Evolutionary conservation across 2,329 filamentous ascomycete species (phyloP).

Genomic region (Diaporthe citrichinensis): DNA sequence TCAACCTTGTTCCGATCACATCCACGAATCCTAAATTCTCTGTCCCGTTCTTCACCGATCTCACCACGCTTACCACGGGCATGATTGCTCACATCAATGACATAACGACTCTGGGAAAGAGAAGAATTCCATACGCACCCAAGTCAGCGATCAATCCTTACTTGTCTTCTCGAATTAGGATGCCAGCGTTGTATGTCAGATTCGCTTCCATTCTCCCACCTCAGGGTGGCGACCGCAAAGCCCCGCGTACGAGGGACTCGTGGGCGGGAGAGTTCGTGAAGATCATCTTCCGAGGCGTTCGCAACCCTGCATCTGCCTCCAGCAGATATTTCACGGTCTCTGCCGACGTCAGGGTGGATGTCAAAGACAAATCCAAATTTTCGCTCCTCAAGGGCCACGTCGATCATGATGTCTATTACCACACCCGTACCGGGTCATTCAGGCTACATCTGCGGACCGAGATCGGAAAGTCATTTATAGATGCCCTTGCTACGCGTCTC

Average conservation of each 20-base stretch:
- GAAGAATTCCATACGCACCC: constrained; percentile 56
- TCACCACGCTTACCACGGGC: constrained; percentile 64
- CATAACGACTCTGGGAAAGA: constrained; percentile 61
- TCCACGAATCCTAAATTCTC: constrained; percentile 57
- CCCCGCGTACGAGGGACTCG: constrained; percentile 49
- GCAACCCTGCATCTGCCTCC: constrained; percentile 38
- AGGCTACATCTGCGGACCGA: constrained; percentile 70
- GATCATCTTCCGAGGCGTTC: constrained; percentile 68
- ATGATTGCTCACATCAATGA: constrained; percentile 67
- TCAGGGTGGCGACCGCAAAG: constrained; percentile 42
- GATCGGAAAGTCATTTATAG: constrained; percentile 72
- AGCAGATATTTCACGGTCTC: constrained; percentile 53
- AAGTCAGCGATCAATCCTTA: constrained; percentile 53
- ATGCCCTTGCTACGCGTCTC: constrained; percentile 71
- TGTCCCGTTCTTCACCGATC: constrained; percentile 65
- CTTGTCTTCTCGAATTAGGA: constrained; percentile 58
- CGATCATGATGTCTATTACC: constrained; percentile 75
- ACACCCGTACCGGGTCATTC: constrained; percentile 72
- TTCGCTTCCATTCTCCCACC: constrained; percentile 59
- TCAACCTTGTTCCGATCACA: constrained; percentile 30
- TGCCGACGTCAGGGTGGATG: constrained; percentile 68
- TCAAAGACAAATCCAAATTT: constrained; percentile 68
- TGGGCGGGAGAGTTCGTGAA: constrained; percentile 74
- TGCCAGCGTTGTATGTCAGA: constrained; percentile 65
- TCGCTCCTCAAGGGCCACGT: constrained; percentile 67